Conservation (phyloP, 352 stramenopile species). For the Phytophthora idaei region DNA sequence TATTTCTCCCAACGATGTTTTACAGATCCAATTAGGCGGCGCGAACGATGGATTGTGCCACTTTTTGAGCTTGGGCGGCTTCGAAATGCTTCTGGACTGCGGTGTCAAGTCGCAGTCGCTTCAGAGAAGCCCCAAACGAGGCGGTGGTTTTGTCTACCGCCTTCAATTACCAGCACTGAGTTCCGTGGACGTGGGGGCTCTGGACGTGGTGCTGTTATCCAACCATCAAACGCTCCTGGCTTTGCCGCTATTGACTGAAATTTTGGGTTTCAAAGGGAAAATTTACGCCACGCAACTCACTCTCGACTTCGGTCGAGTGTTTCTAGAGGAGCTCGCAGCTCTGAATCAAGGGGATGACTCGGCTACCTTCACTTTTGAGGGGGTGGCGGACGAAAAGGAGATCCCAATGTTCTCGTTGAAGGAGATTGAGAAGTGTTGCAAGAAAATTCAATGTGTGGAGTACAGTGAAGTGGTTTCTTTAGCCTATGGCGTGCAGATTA, state of each 20-base stretch:
- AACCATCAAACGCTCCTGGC: conserved; percentile 75
- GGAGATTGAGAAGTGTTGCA: conserved; percentile 54
- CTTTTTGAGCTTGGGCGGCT: conserved; percentile 81
- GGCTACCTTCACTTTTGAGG: conserved; percentile 37
- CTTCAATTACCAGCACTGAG: conserved; percentile 46
- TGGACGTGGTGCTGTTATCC: conserved; percentile 80
- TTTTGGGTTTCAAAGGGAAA: conserved; percentile 71
- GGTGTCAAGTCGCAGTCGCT: conserved; percentile 43
- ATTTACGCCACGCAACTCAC: conserved; percentile 81
- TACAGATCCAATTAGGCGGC: conserved; percentile 76
- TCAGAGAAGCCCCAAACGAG: neutral
- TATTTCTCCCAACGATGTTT: conserved; percentile 8
- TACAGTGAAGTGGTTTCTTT: conserved; percentile 62
- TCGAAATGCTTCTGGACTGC: conserved; percentile 84
- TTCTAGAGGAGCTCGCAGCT: conserved; percentile 69
- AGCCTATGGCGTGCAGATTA: conserved; percentile 74
- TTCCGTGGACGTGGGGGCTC: conserved; percentile 59
- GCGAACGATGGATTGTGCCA: conserved; percentile 77
- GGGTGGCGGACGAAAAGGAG: conserved; percentile 24
- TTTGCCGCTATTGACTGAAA: conserved; percentile 76
- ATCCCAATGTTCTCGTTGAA: conserved; percentile 46
- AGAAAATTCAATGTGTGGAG: conserved; percentile 60
- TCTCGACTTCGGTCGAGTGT: conserved; percentile 66
- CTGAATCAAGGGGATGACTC: conserved; percentile 24
- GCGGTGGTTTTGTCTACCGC: conserved; percentile 18